These are phyloP conservation scores for Pythium chondricola DNA, from an alignment of 352 stramenopile species.

Conservation along the genomic window DNA sequence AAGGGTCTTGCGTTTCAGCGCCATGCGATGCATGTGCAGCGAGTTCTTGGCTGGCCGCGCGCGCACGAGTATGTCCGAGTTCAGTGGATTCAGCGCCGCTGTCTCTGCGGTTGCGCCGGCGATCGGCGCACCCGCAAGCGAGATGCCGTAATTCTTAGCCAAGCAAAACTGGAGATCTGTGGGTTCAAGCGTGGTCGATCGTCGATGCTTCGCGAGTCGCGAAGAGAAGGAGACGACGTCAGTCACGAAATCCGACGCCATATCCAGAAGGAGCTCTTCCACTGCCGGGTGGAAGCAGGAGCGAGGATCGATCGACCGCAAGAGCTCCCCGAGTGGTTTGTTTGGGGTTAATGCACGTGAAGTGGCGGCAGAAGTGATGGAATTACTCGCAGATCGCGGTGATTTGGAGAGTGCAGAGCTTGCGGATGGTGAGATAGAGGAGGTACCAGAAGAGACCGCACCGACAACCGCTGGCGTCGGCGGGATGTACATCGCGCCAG, in stretches of 20 bases:
- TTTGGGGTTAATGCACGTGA: conserved; percentile 62
- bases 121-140: conserved; percentile 34
- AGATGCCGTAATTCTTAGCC: conserved; percentile 84
- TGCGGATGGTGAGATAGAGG: background rate
- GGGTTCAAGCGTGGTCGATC: conserved; percentile 61
- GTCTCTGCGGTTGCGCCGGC: background rate
- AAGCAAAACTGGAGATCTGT: conserved; percentile 79
- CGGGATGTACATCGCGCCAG: conserved; percentile 41
- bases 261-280: conserved; percentile 76
- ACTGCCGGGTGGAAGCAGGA: conserved; percentile 73
- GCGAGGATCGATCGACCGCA: conserved; percentile 64
- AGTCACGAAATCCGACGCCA: conserved; percentile 74
- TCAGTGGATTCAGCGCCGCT: conserved; percentile 29
- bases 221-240: conserved; percentile 68
- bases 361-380: conserved; percentile 37
- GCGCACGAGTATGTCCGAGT: conserved; percentile 50
- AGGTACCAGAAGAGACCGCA: conserved; percentile 1
- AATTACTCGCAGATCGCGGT: conserved; percentile 17
- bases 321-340: conserved; percentile 56
- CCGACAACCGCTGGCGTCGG: conserved; percentile 12
- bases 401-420: background rate
- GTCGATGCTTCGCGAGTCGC: conserved; percentile 65
- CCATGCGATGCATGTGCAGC: conserved; percentile 77
- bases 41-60: conserved; percentile 64
- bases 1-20: conserved; percentile 66